Evolutionary conservation across 2,329 filamentous ascomycete genomes (phyloP), one percentile per base, ranked within the genome.

Genomic region (Verticillium albo-atrum): DNA sequence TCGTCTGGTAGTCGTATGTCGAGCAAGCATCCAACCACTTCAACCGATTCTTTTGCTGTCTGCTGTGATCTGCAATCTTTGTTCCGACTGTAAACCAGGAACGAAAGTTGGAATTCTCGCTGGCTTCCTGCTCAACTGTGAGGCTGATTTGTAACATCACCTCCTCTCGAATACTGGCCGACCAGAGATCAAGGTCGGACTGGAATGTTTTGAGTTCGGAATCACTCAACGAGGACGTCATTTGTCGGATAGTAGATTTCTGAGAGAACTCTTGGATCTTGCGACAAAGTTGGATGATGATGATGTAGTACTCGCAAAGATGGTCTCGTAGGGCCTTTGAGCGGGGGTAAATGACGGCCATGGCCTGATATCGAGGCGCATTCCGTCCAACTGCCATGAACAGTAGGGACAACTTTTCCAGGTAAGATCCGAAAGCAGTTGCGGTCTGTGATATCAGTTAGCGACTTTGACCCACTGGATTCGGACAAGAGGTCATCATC

Each of bases 331-430:
- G 64, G 0, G 55, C 60, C 25, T 67, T 72, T 0, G 77, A 80
- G 32, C 62, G 67, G 0, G 73, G 72, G 59, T 78, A 78, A 0
- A 80, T 66, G 3, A 74, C 53, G 3, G 71, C 72, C 63, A 79
- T 71, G 6, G 58, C 64, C 57, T 79, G 66, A 56, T 77, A 71
- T 1, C 74, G 72, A 14, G 77, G 77, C 1, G 74, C 72, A 1
- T 70, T 73, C 5, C 71, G 71, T 12, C 78, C 77, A 15, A 72
- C 61, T 0, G 63, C 63, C 76, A 80, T 79, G 55, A 80, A 68
- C 0, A 80, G 62, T 0, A 51, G 28, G 0, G 78, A 79, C 0
- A 77, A 20, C 51, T 71, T 75, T 3, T 79, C 75, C 1, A 78
- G 58, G 51, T 73, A 74, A 0, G 72, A 66, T 23, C 68, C 69